phyloP scores from a whole-genome alignment of 1,139 yeast genomes.

The Lipomyces yarrowii region DNA sequence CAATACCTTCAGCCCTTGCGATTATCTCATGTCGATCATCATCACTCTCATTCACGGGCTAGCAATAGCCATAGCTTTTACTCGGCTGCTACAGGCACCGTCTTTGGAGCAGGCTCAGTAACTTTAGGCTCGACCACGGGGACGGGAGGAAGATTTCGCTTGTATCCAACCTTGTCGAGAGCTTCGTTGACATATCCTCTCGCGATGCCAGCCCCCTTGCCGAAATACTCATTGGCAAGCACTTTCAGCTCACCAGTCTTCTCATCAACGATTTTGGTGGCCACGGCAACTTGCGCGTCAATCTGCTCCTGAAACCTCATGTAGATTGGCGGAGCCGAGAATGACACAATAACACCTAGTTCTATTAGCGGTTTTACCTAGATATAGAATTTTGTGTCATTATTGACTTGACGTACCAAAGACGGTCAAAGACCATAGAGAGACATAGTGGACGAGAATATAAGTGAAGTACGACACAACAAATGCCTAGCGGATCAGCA shows the following conservation, averaged over 20 bases:
- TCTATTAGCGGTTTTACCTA: background rate
- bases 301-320: conserved; percentile 74
- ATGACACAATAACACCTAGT: conserved; percentile 58
- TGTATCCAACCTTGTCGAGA: conserved; percentile 30
- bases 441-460: conserved; percentile 74
- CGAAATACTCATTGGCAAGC: conserved; percentile 58
- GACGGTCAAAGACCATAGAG: conserved; percentile 68
- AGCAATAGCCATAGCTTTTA: background rate
- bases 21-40: background rate
- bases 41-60: background rate
- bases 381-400: background rate
- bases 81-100: conserved; percentile 6
- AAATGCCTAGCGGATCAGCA: conserved; percentile 48
- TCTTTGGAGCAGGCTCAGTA: background rate
- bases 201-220: conserved; percentile 35
- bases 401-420: conserved; percentile 34
- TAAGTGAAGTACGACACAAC: conserved; percentile 64
- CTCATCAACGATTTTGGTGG: conserved; percentile 57
- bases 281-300: conserved; percentile 68
- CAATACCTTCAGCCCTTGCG: background rate
- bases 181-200: conserved; percentile 15
- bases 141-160: conserved; percentile 26
- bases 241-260: conserved; percentile 57
- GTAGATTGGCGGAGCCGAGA: conserved; percentile 78
- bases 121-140: conserved; percentile 4